Conservation (phyloP, 2,329 filamentous ascomycete species). For the Fusarium brevicatenulatum region DNA sequence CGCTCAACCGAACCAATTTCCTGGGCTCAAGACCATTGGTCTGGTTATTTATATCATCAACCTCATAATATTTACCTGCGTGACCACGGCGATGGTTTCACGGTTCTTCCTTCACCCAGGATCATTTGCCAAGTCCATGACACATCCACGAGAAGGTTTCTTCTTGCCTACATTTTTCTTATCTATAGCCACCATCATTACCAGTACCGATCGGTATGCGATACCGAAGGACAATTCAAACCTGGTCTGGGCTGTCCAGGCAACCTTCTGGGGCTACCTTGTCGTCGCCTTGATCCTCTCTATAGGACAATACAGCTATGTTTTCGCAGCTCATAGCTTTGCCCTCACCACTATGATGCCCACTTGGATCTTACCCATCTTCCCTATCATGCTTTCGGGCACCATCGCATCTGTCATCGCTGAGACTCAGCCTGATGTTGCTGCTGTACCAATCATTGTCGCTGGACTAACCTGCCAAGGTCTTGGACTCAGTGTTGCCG, state of each 20-base stretch:
- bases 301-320: constrained; percentile 72
- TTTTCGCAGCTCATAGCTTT: constrained; percentile 69
- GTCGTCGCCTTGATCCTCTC: constrained; percentile 67
- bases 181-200: constrained; percentile 72
- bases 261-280: constrained; percentile 77
- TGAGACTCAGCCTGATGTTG: constrained; percentile 64
- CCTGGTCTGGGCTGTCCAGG: constrained; percentile 67
- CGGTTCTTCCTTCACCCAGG: constrained; percentile 71
- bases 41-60: constrained; percentile 74
- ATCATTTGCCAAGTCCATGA: constrained; percentile 64
- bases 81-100: constrained; percentile 62
- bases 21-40: constrained; percentile 71
- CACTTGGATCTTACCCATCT: constrained; percentile 79
- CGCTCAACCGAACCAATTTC: constrained; percentile 71
- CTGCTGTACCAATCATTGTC: constrained; percentile 70
- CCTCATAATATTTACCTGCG: constrained; percentile 68
- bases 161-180: constrained; percentile 79
- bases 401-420: constrained; percentile 75
- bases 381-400: constrained; percentile 77
- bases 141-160: constrained; percentile 73
- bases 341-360: constrained; percentile 75
- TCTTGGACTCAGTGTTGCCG: constrained; percentile 71
- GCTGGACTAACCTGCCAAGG: constrained; percentile 76
- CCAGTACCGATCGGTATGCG: constrained; percentile 72
- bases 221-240: constrained; percentile 64